phyloP scores from a whole-genome alignment of 495 filamentous ascomycete species.

The Staphylotrichum longicolle region DNA sequence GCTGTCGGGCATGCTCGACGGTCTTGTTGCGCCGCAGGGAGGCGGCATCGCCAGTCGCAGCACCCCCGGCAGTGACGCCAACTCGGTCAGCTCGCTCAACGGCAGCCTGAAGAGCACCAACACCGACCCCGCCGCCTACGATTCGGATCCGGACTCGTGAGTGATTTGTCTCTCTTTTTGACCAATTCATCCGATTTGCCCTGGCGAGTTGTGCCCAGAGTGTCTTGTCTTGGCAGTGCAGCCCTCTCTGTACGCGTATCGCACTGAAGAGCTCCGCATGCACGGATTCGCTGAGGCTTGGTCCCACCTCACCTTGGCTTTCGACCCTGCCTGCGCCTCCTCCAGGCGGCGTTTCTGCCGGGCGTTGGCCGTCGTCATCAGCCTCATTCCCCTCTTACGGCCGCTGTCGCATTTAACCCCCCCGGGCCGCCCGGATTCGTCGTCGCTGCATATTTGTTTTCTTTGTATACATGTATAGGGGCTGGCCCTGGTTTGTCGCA shows the following conservation, averaged over 20 bases:
- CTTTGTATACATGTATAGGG: slow-evolving; percentile 18
- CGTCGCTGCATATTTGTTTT: slow-evolving; percentile 5
- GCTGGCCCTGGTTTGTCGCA: slow-evolving; percentile 11
- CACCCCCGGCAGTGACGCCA: slow-evolving; percentile 27
- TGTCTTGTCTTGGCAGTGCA: not conserved
- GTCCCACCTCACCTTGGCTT: slow-evolving; percentile 5
- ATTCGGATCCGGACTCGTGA: slow-evolving; percentile 29
- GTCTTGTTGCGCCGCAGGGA: slow-evolving; percentile 25
- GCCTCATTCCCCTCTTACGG: slow-evolving; percentile 6
- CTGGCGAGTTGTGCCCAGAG: no score
- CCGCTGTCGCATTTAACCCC: slow-evolving; percentile 7
- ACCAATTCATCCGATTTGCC: slow-evolving; percentile 2
- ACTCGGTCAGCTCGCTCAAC: slow-evolving; percentile 13
- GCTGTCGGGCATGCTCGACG: slow-evolving; percentile 23
- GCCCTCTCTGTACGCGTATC: slow-evolving; percentile 6
- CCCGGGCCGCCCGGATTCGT: slow-evolving; percentile 12
- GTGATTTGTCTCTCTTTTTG: slow-evolving; percentile 1
- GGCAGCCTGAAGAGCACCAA: slow-evolving; percentile 4
- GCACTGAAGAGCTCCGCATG: not conserved
- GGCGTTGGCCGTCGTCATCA: slow-evolving; percentile 26
- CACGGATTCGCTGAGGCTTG: slow-evolving; percentile 10
- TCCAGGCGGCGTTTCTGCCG: slow-evolving; percentile 20
- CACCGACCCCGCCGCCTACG: slow-evolving; percentile 4
- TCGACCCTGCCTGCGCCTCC: slow-evolving; percentile 25
- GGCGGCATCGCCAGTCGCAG: slow-evolving; percentile 26